Conservation (phyloP, 129 eudicot species). For the Ambrosia trifida region DNA sequence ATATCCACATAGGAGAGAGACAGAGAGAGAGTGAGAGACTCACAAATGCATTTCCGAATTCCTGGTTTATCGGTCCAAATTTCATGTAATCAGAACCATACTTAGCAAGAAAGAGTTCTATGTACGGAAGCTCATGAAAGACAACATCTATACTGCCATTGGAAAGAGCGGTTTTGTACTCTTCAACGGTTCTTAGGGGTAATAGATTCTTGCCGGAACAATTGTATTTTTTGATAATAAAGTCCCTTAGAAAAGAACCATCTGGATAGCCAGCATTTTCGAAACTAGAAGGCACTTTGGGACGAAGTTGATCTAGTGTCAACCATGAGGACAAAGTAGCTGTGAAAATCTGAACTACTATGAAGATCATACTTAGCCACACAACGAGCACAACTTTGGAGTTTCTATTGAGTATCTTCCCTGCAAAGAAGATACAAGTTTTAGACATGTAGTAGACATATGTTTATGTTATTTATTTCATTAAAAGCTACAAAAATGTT, state of each 20-base stretch:
- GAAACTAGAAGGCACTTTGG: conserved; percentile 20
- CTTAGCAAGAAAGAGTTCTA: conserved; percentile 26
- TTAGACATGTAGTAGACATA: too few relatives aligned
- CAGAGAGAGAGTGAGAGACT: conserved; percentile 8
- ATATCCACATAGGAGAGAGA: not conserved
- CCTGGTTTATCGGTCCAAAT: conserved; percentile 19
- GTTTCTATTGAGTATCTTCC: conserved; percentile 29
- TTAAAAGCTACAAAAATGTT: too few relatives aligned
- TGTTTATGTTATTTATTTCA: too few relatives aligned
- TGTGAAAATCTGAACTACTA: conserved; percentile 27
- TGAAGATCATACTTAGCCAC: conserved; percentile 33
- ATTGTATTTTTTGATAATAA: conserved; percentile 8
- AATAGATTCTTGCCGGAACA: not conserved
- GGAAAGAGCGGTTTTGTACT: conserved; percentile 19
- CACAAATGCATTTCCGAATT: conserved; percentile 29
- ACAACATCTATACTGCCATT: conserved; percentile 14
- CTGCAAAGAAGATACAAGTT: too few relatives aligned
- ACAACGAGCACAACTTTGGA: conserved; percentile 23
- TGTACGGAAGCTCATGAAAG: conserved; percentile 14
- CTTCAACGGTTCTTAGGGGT: conserved; percentile 16
- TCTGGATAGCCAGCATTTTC: conserved; percentile 19
- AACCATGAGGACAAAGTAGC: conserved; percentile 34
- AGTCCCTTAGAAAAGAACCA: conserved; percentile 14
- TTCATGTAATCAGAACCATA: conserved; percentile 28
- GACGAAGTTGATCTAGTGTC: conserved; percentile 28